A percentile compares a stretch with the other conserved stretches of the same genome.
Conservation (phyloP, 2,329 filamentous ascomycete genomes). For the Pseudogymnoascus verrucosus region DNA sequence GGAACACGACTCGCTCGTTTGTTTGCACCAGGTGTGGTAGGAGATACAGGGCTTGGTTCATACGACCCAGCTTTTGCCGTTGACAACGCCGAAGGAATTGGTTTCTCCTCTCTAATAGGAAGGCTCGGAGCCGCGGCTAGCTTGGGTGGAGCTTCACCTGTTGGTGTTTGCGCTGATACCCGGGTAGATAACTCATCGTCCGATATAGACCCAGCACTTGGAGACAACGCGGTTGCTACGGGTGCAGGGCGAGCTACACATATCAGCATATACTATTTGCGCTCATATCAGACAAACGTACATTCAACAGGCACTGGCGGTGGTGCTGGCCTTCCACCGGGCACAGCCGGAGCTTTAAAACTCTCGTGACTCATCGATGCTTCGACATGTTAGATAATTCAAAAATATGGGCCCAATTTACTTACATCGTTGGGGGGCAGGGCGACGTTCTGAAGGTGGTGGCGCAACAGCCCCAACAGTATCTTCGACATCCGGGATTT, state of each 20-base stretch:
- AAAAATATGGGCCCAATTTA: background rate
- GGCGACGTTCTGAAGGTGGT: conserved; percentile 29
- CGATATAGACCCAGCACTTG: conserved; percentile 73
- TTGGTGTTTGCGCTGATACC: conserved; percentile 35
- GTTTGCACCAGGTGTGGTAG: conserved; percentile 29
- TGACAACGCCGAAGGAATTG: conserved; percentile 34
- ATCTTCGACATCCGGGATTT: conserved; percentile 49
- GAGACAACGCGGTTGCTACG: conserved; percentile 49
- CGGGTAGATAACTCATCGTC: conserved; percentile 72
- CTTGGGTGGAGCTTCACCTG: conserved; percentile 31
- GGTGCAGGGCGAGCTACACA: conserved; percentile 53
- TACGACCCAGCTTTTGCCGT: conserved; percentile 29
- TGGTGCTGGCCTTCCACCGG: conserved; percentile 42
- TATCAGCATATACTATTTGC: conserved; percentile 22
- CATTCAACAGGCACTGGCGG: conserved; percentile 53
- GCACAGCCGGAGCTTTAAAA: conserved; percentile 24
- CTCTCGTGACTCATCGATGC: conserved; percentile 2
- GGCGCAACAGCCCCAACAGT: conserved; percentile 42
- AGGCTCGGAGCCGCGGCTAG: conserved; percentile 37
- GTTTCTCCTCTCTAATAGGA: conserved; percentile 35
- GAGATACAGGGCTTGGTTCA: conserved; percentile 33
- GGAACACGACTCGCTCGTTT: conserved; percentile 50
- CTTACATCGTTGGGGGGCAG: conserved; percentile 30
- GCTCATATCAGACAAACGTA: conserved; percentile 36
- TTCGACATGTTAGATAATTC: background rate